Base-by-base conservation (phyloP, 768 basidiomycete species). In the Lactifluus volemus region DNA sequence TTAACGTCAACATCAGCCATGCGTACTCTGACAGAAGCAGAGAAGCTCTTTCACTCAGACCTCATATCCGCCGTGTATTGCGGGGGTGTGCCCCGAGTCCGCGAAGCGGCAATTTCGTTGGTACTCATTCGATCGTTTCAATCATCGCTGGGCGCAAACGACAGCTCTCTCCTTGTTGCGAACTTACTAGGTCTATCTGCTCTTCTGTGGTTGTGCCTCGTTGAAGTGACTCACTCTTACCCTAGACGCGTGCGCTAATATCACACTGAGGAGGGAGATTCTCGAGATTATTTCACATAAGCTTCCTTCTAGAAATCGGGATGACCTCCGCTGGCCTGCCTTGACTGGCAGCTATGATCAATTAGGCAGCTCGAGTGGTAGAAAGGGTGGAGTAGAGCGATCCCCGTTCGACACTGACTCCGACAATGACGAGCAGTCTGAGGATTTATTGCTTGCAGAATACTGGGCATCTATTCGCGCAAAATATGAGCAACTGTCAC, bases 191-290 rank as follows among this genome's bases (percentile, higher is more conserved):
- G 86, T 86, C 57, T 45, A 75, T 68, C 8, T 12, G 2, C 4
- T 29, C 9, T 25, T 19, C 25, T 49, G 5, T 32, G 14, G 36
- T 55, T 61, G 2, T 41, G 42, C 53, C 36, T 54, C 25, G 29
- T 32, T 21, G 44, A n/a, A 8, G 51, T 39, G 50, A 56, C 45
- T 34, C 9, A 29, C 55, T 25, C 38, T n/a, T 11, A 53, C 17
- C 41, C 9, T 65, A 96, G 95, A 96, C 70, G 75, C 80, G 14
- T 85, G 86, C 2, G 77, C 85, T 0, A 82, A 89, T 5, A 81
- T 94, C 49, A 92, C 92, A 0, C 77, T 97, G 1, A 84, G 85
- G 9, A 81, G 92, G 17, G 96, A 98, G 69, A 82, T 98, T 77
- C 71, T 94, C 15, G 93, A 96, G 64, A 83, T 82, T 15, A 86